These are phyloP conservation scores for Mycena filopes DNA, from an alignment of 768 basidiomycete species.

Conservation along the genomic window DNA sequence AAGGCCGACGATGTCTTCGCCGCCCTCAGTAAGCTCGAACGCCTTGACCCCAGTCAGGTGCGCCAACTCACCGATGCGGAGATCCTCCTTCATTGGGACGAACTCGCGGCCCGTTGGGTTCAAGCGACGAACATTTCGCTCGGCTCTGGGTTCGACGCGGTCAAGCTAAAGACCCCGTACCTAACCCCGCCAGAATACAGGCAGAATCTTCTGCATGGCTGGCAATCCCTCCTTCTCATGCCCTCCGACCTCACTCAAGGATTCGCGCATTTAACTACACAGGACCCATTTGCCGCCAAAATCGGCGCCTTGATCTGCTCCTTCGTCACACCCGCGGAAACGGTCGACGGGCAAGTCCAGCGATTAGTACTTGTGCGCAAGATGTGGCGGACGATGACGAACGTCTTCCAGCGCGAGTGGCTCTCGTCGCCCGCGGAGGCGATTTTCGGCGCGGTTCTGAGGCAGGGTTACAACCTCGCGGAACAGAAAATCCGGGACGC, in stretches of 20 bases:
- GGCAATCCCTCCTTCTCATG: constrained; percentile 68
- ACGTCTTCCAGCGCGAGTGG: constrained; percentile 54
- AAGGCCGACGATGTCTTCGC: constrained; percentile 39
- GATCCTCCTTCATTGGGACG: constrained; percentile 50
- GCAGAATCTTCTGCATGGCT: constrained; percentile 54
- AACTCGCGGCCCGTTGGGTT: constrained; percentile 52
- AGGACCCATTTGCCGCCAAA: constrained; percentile 46
- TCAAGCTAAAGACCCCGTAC: constrained; percentile 9
- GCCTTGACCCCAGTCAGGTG: constrained; percentile 39
- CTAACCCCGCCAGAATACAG: constrained; percentile 36
- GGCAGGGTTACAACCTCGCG: constrained; percentile 51
- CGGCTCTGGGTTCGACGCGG: constrained; percentile 16
- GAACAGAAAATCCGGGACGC: constrained; percentile 48
- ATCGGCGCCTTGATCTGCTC: constrained; percentile 48
- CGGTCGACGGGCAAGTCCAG: constrained; percentile 43
- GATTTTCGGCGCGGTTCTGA: constrained; percentile 59
- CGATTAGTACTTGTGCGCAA: constrained; percentile 53
- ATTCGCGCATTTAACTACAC: constrained; percentile 46
- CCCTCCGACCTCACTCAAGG: constrained; percentile 56
- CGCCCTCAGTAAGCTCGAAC: constrained; percentile 40
- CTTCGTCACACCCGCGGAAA: constrained; percentile 44
- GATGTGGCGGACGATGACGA: constrained; percentile 64
- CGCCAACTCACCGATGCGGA: constrained; percentile 51
- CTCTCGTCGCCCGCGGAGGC: constrained; percentile 56
- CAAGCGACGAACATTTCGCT: constrained; percentile 33